phyloP scores from a whole-genome alignment of 306 rosid genomes.

The Prunus persica region DNA sequence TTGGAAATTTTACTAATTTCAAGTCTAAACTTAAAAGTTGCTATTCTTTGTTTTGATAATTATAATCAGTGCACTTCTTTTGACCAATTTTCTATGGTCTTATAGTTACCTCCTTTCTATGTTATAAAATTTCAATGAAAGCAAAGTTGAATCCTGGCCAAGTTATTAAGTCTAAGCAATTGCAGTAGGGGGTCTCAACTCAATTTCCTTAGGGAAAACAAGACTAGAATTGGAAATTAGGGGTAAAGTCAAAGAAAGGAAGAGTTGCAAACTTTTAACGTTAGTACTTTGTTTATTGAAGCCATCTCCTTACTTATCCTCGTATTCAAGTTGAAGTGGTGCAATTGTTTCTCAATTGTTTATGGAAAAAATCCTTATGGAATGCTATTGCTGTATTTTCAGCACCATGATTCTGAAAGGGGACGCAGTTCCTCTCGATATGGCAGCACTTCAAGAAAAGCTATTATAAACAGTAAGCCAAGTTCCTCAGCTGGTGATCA shows the following conservation, averaged over 20 bases:
- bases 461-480: constrained; percentile 52
- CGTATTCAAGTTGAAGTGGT: not conserved
- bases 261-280: not conserved
- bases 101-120: not conserved
- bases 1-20: not conserved
- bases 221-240: not conserved
- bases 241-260: not conserved
- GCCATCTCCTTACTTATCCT: not conserved
- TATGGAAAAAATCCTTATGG: not conserved
- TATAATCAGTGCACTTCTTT: not conserved
- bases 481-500: constrained; percentile 56
- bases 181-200: not conserved
- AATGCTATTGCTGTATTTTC: constrained; percentile 24
- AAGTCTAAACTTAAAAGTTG: not conserved
- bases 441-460: constrained; percentile 89
- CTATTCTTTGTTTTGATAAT: not conserved
- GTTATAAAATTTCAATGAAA: not conserved
- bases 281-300: not conserved
- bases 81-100: not conserved
- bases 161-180: not conserved
- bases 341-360: not conserved
- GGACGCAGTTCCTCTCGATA: constrained; percentile 65
- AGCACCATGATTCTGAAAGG: constrained; percentile 70
- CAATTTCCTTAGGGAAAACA: not conserved
- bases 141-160: not conserved